phyloP scores from a whole-genome alignment of 768 basidiomycete genomes.

The Neoboletus magnificus region DNA sequence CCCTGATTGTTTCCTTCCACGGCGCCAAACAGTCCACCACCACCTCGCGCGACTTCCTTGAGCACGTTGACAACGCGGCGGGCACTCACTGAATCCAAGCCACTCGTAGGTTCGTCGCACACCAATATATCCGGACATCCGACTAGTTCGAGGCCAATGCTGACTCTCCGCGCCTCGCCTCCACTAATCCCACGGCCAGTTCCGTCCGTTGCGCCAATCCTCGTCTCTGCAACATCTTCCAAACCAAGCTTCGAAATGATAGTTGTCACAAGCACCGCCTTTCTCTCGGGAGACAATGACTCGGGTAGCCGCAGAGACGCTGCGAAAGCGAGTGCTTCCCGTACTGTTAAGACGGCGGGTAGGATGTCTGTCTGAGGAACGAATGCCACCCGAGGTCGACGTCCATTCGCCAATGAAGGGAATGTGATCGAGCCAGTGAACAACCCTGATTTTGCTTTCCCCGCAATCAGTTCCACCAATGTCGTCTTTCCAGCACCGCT shows the following conservation, averaged over 20 bases:
- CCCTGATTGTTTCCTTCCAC: slow-evolving; percentile 44
- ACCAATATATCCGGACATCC: slow-evolving; percentile 82
- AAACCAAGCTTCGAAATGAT: slow-evolving; percentile 81
- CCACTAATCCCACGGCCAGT: slow-evolving; percentile 84
- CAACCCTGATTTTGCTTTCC: slow-evolving; percentile 72
- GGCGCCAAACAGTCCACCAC: slow-evolving; percentile 23
- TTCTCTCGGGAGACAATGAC: slow-evolving; percentile 56
- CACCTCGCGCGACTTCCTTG: slow-evolving; percentile 61
- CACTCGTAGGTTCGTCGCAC: slow-evolving; percentile 81
- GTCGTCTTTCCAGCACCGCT: slow-evolving; percentile 94
- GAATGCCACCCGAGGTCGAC: slow-evolving; percentile 66
- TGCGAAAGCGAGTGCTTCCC: slow-evolving; percentile 80
- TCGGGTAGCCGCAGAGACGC: slow-evolving; percentile 84
- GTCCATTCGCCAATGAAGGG: slow-evolving; percentile 34
- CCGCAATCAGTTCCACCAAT: slow-evolving; percentile 85
- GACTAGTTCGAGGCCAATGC: slow-evolving; percentile 86
- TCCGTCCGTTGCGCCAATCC: slow-evolving; percentile 64
- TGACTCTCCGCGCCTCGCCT: slow-evolving; percentile 87
- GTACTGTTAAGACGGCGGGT: slow-evolving; percentile 74
- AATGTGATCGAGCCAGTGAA: slow-evolving; percentile 65
- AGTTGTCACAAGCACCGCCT: slow-evolving; percentile 60
- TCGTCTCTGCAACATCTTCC: slow-evolving; percentile 57
- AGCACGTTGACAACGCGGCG: slow-evolving; percentile 76
- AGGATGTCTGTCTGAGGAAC: slow-evolving; percentile 87
- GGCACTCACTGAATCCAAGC: slow-evolving; percentile 87